Evolutionary conservation across 1,139 yeast genomes (phyloP).

Genomic region (Blastobotrys buckinghamii): DNA sequence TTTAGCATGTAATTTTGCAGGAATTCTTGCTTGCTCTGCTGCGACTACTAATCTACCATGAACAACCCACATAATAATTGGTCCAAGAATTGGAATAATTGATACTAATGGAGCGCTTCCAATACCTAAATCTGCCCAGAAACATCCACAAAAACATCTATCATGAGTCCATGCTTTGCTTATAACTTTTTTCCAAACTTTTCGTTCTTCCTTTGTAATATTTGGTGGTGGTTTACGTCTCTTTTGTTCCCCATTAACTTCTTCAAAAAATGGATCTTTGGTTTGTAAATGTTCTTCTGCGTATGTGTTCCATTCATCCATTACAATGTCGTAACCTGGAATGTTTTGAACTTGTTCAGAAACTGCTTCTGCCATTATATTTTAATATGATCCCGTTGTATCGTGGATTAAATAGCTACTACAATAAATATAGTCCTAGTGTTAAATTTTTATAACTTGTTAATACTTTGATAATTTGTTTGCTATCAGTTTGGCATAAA

Average conservation of each 20-base stretch:
- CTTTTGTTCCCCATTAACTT: slow-evolving; percentile 43
- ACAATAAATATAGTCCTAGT: background rate
- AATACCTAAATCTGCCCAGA: slow-evolving; percentile 69
- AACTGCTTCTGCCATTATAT: background rate
- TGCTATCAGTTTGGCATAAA: no score
- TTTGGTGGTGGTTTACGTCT: slow-evolving; percentile 55
- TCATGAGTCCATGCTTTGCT: slow-evolving; percentile 82
- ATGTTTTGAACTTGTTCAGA: slow-evolving; percentile 40
- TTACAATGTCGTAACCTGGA: slow-evolving; percentile 52
- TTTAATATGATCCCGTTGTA: no score
- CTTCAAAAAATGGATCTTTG: slow-evolving; percentile 64
- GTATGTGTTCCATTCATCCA: slow-evolving; percentile 56
- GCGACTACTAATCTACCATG: slow-evolving; percentile 59
- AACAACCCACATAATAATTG: slow-evolving; percentile 68
- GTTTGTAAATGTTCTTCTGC: slow-evolving; percentile 59
- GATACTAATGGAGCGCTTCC: slow-evolving; percentile 59
- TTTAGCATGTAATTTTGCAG: slow-evolving; percentile 53
- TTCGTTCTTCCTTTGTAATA: slow-evolving; percentile 56
- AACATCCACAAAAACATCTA: slow-evolving; percentile 70
- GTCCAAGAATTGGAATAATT: slow-evolving; percentile 74
- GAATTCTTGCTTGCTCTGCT: slow-evolving; percentile 57
- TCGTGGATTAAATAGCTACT: no score
- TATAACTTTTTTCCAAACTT: slow-evolving; percentile 67
- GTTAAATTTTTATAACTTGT: background rate
- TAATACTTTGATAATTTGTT: no score